A percentile compares a stretch with the other conserved stretches of the same genome.
Evolutionary conservation across 2,329 filamentous ascomycete genomes (phyloP).

Genomic region (Trichophyton mentagrophytes): DNA sequence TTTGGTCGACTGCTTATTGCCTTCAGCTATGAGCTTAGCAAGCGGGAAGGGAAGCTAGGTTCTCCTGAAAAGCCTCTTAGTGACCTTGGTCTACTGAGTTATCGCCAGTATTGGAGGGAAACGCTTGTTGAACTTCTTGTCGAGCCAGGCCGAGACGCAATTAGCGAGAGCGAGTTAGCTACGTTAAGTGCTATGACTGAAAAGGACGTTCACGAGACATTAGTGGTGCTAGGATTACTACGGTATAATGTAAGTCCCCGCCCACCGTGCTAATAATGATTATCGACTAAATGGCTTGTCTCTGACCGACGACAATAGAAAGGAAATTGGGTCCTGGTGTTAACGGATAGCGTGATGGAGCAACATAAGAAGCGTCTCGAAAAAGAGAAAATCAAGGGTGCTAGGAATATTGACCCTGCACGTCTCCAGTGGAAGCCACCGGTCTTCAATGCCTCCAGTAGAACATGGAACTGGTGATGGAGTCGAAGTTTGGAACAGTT

Average conservation of each 20-base stretch:
- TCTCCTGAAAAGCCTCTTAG: slow-evolving; percentile 94
- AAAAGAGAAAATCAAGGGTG: slow-evolving; percentile 67
- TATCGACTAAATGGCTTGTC: background rate
- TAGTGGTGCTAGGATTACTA: slow-evolving; percentile 90
- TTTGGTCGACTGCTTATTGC: slow-evolving; percentile 89
- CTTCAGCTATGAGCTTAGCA: slow-evolving; percentile 93
- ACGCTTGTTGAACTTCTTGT: slow-evolving; percentile 81
- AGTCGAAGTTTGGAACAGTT: background rate
- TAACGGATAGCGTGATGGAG: slow-evolving; percentile 68
- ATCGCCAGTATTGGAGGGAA: slow-evolving; percentile 96
- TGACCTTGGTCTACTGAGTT: slow-evolving; percentile 83
- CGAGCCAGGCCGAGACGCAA: slow-evolving; percentile 49
- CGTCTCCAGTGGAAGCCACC: slow-evolving; percentile 91
- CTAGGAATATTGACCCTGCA: slow-evolving; percentile 59
- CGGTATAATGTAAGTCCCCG: slow-evolving; percentile 55
- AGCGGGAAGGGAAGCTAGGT: slow-evolving; percentile 86
- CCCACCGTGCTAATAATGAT: background rate
- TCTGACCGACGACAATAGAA: slow-evolving; percentile 37
- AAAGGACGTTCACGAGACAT: slow-evolving; percentile 85
- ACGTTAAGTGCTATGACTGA: slow-evolving; percentile 83
- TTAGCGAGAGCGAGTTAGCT: slow-evolving; percentile 77
- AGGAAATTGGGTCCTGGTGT: slow-evolving; percentile 89
- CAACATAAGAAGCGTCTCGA: slow-evolving; percentile 58
- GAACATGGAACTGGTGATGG: slow-evolving; percentile 84
- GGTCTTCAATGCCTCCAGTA: slow-evolving; percentile 74